phyloP scores from a whole-genome alignment of 140 eudicot genomes.

The Senecio squalidus region DNA sequence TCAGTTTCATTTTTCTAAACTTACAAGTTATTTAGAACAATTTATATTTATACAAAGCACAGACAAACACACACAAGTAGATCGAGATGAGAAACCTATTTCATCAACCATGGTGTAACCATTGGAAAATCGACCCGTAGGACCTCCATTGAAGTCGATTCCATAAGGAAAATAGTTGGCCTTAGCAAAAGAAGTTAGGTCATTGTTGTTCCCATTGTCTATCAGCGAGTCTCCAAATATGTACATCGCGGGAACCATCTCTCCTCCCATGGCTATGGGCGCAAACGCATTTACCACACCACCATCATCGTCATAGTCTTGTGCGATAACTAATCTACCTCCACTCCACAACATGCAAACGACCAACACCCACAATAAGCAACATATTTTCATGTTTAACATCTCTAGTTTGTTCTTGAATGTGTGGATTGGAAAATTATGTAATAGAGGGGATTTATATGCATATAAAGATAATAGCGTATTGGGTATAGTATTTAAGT shows the following conservation, averaged over 20 bases:
- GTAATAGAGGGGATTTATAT: constrained; percentile 5
- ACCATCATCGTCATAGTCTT: constrained; percentile 22
- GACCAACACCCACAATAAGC: constrained; percentile 15
- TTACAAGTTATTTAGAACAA: too few relatives aligned
- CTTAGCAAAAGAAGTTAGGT: constrained; percentile 73
- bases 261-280: constrained; percentile 8
- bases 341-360: constrained; percentile 22
- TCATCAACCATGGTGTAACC: constrained; percentile 91
- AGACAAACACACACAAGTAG: neutral
- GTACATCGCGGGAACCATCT: constrained; percentile 79
- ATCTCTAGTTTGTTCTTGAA: neutral
- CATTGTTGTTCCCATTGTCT: constrained; percentile 85
- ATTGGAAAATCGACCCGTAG: constrained; percentile 86
- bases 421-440: neutral
- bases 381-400: constrained; percentile 2
- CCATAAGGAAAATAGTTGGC: constrained; percentile 94
- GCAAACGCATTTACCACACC: constrained; percentile 7
- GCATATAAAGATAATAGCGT: constrained; percentile 24
- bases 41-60: neutral
- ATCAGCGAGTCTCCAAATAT: constrained; percentile 85
- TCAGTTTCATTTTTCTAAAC: too few relatives aligned
- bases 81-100: constrained; percentile 41
- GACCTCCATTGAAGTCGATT: constrained; percentile 74
- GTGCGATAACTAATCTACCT: constrained; percentile 11
- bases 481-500: constrained; percentile 16